Base-by-base conservation (phyloP, 768 basidiomycete species). In the Neoboletus magnificus region DNA sequence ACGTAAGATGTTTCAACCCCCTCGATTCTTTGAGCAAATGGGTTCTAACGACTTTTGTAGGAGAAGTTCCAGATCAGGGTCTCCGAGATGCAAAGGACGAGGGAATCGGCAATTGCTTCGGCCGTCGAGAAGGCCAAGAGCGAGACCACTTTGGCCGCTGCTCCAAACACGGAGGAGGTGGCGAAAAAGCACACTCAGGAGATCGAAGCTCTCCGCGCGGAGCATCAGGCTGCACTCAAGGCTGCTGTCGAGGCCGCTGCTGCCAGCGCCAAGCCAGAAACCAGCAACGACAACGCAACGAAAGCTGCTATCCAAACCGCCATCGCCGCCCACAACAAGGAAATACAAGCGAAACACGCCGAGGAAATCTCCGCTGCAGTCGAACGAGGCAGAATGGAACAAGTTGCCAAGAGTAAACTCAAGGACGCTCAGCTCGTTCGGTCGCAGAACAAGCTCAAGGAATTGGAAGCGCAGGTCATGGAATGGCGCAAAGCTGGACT, bases 401-500 rank as follows among this genome's bases (percentile, higher is more conserved):
- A 79, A 48, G 73, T 63, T 1, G 75, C 82, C 23, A 87, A 86
- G 72, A 66, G 72, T 33, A 88, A 86, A 66, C 60, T 91, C 41
- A 91, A 90, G 71, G 89, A 92, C 60, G 73, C 75, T 2, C 87
- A 87, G 60, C 73, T 91, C n/a, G 76, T 83, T 30, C 80, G 76
- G 48, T 74, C 81, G 11, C 82, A 88, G 64, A 73, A 72, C 54
- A 80, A 77, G 54, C 73, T 89, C 48, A 91, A 89, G 72, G 84
- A 86, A 8, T 74, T 89, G 35, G 88, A 91, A 63, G 76, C 77
- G 12, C 81, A 84, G 54, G 79, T 88, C 35, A 67, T 80, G 40
- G 80, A 80, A 55, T 82, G 80, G 80, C 77, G 77, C 60, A 78
- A 79, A 45, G 70, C 74, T 1, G 83, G 84, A 3, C 42, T 78